phyloP scores from a whole-genome alignment of 2,329 filamentous ascomycete genomes.

The Exserohilum turcica region DNA sequence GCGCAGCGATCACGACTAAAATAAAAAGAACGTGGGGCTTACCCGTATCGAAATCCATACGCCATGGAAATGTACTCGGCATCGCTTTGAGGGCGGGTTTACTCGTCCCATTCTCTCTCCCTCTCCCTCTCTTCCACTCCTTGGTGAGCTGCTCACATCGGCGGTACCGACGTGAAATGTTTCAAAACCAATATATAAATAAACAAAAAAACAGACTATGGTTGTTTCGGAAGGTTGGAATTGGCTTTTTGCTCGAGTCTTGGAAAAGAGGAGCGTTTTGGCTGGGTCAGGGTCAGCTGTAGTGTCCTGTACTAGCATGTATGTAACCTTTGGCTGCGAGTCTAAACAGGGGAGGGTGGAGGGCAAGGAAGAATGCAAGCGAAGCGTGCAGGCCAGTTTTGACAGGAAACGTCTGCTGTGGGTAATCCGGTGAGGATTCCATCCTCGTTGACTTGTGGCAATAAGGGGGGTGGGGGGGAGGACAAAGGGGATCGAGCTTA shows the following conservation, averaged over 20 bases:
- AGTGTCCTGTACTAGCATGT: background rate
- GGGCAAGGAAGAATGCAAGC: background rate
- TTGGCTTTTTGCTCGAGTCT: background rate
- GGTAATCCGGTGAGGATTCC: background rate
- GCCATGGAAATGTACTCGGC: background rate
- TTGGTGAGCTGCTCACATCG: no score
- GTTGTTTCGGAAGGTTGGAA: background rate
- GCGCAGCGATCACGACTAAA: background rate
- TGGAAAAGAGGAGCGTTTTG: background rate
- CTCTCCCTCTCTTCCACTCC: background rate
- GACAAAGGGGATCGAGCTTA: no score
- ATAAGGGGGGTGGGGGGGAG: background rate
- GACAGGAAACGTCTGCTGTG: slow-evolving; percentile 1
- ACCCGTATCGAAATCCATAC: no score
- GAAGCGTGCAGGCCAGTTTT: background rate
- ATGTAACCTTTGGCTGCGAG: background rate
- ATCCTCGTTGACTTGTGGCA: background rate
- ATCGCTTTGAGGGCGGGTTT: background rate
- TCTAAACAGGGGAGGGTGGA: background rate
- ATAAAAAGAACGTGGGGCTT: no score
- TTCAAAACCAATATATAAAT: background rate
- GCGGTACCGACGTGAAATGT: background rate
- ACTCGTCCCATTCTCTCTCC: background rate
- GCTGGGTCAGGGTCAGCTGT: slow-evolving; percentile 4
- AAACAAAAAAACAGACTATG: background rate